A percentile compares a stretch with the other conserved stretches of the same genome.
Evolutionary conservation across 2,329 filamentous ascomycete species (phyloP).

Genomic region (Parascedosporium putredinis): DNA sequence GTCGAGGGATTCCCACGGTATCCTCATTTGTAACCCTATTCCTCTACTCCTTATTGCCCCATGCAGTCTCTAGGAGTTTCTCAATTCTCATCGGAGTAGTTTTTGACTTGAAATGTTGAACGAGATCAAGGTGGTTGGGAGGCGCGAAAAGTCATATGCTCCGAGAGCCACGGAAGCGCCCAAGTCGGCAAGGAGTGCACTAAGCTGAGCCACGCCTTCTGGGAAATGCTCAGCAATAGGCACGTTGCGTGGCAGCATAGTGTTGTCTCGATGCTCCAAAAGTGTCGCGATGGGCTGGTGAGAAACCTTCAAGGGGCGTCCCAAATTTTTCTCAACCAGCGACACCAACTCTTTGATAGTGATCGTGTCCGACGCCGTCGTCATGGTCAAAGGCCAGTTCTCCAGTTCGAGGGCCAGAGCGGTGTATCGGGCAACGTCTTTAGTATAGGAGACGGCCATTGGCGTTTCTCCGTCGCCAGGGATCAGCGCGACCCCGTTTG

Average conservation of each 20-base stretch:
- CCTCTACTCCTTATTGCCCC: background rate
- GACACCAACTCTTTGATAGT: slow-evolving; percentile 19
- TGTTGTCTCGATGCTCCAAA: slow-evolving; percentile 14
- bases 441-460: slow-evolving; percentile 22
- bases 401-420: slow-evolving; percentile 20
- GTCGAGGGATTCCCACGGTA: background rate
- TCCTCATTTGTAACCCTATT: background rate
- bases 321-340: slow-evolving; percentile 21
- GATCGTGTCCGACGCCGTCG: slow-evolving; percentile 18
- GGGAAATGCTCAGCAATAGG: slow-evolving; percentile 19
- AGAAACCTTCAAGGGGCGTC: background rate
- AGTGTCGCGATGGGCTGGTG: slow-evolving; percentile 9
- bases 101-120: slow-evolving; percentile 13
- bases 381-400: slow-evolving; percentile 19
- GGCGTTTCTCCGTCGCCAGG: slow-evolving; percentile 20
- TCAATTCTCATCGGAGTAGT: background rate
- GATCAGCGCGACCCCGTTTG: slow-evolving; percentile 16
- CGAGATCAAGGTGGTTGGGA: slow-evolving; percentile 15
- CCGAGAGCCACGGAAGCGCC: slow-evolving; percentile 20
- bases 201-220: slow-evolving; percentile 15
- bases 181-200: slow-evolving; percentile 20
- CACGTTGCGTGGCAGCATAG: slow-evolving; percentile 18
- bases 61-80: background rate
- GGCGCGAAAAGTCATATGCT: slow-evolving; percentile 17
- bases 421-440: slow-evolving; percentile 20